Evolutionary conservation across 2,329 filamentous ascomycete species (phyloP).

Genomic region (Trichocomaceae sp.): DNA sequence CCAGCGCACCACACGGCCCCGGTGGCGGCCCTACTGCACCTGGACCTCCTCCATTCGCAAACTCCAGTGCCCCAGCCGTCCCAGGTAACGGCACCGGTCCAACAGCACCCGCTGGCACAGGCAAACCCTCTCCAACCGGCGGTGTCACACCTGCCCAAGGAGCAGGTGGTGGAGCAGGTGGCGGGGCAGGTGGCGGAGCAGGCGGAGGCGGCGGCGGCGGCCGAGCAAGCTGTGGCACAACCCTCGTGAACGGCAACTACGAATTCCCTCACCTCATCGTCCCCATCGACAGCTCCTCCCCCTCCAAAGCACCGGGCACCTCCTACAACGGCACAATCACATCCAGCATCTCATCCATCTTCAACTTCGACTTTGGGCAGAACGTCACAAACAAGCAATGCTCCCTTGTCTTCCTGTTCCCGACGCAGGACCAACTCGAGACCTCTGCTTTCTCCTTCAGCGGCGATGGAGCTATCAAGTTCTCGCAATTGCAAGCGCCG

Average conservation of each 20-base stretch:
- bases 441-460: slow-evolving; percentile 53
- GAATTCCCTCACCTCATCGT: slow-evolving; percentile 59
- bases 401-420: slow-evolving; percentile 60
- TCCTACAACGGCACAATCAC: slow-evolving; percentile 52
- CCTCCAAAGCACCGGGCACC: slow-evolving; percentile 48
- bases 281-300: slow-evolving; percentile 50
- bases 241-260: slow-evolving; percentile 40
- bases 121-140: neutral
- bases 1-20: slow-evolving; percentile 6
- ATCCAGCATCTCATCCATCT: slow-evolving; percentile 50
- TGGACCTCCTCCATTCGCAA: slow-evolving; percentile 11
- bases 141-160: neutral
- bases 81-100: neutral
- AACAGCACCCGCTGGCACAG: neutral
- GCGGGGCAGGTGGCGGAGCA: neutral
- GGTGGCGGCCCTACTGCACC: slow-evolving; percentile 3
- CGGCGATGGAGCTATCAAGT: slow-evolving; percentile 49
- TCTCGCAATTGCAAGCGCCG: slow-evolving; percentile 44
- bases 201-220: neutral
- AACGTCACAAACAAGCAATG: slow-evolving; percentile 54
- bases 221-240: slow-evolving; percentile 36
- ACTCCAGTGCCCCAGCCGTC: slow-evolving; percentile 1
- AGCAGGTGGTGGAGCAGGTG: slow-evolving; percentile 9
- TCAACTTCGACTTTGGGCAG: slow-evolving; percentile 61
- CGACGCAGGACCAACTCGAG: slow-evolving; percentile 50